phyloP scores from a whole-genome alignment of 257 asterid genomes.

The Verbena officinalis region DNA sequence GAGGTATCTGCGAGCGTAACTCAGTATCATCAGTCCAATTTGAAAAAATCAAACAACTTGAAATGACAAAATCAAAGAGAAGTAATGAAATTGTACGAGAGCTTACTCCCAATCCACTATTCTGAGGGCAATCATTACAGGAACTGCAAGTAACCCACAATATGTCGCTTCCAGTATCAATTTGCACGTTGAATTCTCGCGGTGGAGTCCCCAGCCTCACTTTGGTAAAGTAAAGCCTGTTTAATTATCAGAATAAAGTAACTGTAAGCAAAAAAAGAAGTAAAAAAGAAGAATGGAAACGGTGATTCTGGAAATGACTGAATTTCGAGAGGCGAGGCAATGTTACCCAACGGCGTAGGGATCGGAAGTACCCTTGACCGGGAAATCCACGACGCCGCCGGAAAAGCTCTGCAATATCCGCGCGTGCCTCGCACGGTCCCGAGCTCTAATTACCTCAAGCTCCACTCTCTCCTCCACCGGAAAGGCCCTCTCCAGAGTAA shows the following conservation, averaged over 20 bases:
- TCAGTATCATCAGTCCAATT: constrained; percentile 10
- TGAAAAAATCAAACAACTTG: constrained; percentile 19
- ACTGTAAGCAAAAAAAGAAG: neutral
- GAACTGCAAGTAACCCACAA: constrained; percentile 88
- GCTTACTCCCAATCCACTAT: constrained; percentile 86
- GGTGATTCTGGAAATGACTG: neutral
- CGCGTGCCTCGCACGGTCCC: constrained; percentile 84
- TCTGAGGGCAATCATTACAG: constrained; percentile 76
- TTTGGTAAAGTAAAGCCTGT: constrained; percentile 85
- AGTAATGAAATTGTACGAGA: constrained; percentile 7
- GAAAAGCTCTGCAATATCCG: constrained; percentile 67
- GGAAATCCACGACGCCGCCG: constrained; percentile 77
- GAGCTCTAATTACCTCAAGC: constrained; percentile 57
- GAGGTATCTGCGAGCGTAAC: constrained; percentile 59
- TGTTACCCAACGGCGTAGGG: constrained; percentile 82
- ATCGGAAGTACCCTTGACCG: constrained; percentile 71
- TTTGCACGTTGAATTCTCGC: constrained; percentile 82
- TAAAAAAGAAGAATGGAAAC: neutral
- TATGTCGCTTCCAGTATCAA: constrained; percentile 92
- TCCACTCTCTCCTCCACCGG: constrained; percentile 57
- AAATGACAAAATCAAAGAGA: neutral
- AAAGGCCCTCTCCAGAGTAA: constrained; percentile 66
- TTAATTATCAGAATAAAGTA: constrained; percentile 4
- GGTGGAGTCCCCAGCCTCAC: constrained; percentile 94
- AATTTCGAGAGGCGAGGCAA: neutral